phyloP scores from a whole-genome alignment of 192 early-diverging fungal genomes.

The Umbelopsis isabellina region DNA sequence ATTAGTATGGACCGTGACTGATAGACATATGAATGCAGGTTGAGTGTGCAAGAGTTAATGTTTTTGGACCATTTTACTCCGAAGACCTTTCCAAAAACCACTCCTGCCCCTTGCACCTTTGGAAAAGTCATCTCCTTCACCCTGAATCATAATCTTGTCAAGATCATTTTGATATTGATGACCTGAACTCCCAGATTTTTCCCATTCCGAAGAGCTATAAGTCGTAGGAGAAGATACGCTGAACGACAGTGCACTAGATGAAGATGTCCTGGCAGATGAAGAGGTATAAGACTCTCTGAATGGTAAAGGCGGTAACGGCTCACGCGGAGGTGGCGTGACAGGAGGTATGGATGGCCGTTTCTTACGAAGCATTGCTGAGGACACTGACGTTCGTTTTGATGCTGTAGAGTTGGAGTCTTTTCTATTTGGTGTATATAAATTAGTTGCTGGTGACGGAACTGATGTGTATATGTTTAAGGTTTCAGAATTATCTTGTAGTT shows the following conservation, averaged over 20 bases:
- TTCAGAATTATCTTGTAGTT: not conserved
- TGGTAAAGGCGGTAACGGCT: constrained; percentile 27
- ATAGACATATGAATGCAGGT: not conserved
- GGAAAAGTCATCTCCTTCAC: constrained; percentile 8
- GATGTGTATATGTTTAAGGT: not conserved
- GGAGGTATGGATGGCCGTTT: constrained; percentile 10
- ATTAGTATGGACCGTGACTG: not conserved
- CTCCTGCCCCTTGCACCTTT: constrained; percentile 15
- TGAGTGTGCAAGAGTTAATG: constrained; percentile 1
- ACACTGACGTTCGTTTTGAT: not conserved
- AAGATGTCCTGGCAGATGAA: constrained; percentile 8
- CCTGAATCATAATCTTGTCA: not conserved
- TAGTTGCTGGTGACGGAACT: not conserved
- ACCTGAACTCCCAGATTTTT: not conserved
- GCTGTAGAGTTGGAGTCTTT: not conserved
- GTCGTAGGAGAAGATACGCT: constrained; percentile 19
- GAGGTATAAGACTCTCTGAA: not conserved
- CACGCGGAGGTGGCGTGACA: constrained; percentile 24
- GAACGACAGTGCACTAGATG: constrained; percentile 16
- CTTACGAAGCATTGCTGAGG: not conserved
- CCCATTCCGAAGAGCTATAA: constrained; percentile 2
- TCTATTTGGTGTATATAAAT: not conserved
- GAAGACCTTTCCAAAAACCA: constrained; percentile 6
- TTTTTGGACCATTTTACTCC: constrained; percentile 16
- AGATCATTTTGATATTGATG: constrained; percentile 14